These are phyloP conservation scores for Imleria badia DNA, from an alignment of 768 basidiomycete species.

Conservation along the genomic window DNA sequence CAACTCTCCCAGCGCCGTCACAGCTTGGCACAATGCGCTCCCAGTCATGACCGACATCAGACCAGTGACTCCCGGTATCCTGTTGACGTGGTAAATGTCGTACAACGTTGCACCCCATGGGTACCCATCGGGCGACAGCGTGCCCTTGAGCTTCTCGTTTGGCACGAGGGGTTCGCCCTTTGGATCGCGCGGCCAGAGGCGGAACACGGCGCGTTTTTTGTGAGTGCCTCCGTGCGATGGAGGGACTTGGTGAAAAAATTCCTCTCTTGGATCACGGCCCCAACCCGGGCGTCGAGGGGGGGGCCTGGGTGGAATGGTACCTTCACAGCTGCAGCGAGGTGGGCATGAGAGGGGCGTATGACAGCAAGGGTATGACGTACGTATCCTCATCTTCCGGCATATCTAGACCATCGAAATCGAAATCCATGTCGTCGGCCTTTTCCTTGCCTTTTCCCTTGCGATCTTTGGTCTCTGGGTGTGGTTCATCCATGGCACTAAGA, in stretches of 20 bases:
- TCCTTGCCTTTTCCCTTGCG: not conserved
- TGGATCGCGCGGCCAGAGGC: conserved; percentile 26
- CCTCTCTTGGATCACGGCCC: conserved; percentile 7
- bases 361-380: too few relatives aligned
- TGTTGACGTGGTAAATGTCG: conserved; percentile 22
- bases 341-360: too few relatives aligned
- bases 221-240: not conserved
- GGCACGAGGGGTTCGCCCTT: conserved; percentile 9
- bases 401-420: not conserved
- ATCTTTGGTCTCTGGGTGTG: not conserved
- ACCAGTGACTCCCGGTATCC: not conserved
- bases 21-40: conserved; percentile 17
- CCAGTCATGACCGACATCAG: conserved; percentile 11
- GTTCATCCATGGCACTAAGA: not conserved
- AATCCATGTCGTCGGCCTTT: not conserved
- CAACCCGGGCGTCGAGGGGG: not conserved
- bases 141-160: conserved; percentile 7
- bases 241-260: conserved; percentile 1
- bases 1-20: conserved; percentile 20
- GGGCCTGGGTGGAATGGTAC: not conserved
- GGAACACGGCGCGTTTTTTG: conserved; percentile 21
- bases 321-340: too few relatives aligned
- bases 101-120: conserved; percentile 30
- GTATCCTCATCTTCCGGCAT: too few relatives aligned
- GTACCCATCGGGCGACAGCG: conserved; percentile 17